Evolutionary conservation across 257 asterid genomes (phyloP).

Genomic region (Striga asiatica): DNA sequence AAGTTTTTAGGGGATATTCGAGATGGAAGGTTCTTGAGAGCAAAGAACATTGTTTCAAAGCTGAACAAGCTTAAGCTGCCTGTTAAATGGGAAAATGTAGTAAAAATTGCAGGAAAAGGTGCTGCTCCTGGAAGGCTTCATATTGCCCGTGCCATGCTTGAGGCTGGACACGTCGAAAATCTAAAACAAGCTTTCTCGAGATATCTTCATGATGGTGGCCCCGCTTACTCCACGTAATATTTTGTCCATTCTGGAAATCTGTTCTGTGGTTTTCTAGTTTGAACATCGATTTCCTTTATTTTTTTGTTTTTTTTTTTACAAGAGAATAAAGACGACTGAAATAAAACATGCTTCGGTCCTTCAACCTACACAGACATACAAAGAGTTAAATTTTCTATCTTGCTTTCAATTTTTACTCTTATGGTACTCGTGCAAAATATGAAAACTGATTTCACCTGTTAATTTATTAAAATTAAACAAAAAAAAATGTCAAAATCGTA

Average conservation of each 20-base stretch:
- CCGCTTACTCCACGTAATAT: slow-evolving; percentile 88
- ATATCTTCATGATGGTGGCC: slow-evolving; percentile 93
- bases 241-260: background rate
- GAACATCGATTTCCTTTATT: background rate
- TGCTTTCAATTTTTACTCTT: no score
- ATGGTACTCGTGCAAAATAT: no score
- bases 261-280: background rate
- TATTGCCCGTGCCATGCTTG: slow-evolving; percentile 95
- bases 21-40: slow-evolving; percentile 80
- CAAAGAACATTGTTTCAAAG: slow-evolving; percentile 74
- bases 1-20: slow-evolving; percentile 55
- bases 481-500: no score
- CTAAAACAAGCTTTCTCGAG: slow-evolving; percentile 79
- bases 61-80: slow-evolving; percentile 77
- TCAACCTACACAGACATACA: no score
- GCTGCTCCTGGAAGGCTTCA: slow-evolving; percentile 97
- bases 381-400: no score
- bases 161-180: slow-evolving; percentile 92
- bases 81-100: slow-evolving; percentile 69
- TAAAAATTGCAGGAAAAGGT: slow-evolving; percentile 84
- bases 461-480: no score
- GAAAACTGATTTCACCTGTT: no score
- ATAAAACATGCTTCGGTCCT: no score
- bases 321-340: no score
- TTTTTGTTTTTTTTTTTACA: no score